phyloP scores from a whole-genome alignment of 2,329 filamentous ascomycete genomes.

The Podosphaera aphanis region DNA sequence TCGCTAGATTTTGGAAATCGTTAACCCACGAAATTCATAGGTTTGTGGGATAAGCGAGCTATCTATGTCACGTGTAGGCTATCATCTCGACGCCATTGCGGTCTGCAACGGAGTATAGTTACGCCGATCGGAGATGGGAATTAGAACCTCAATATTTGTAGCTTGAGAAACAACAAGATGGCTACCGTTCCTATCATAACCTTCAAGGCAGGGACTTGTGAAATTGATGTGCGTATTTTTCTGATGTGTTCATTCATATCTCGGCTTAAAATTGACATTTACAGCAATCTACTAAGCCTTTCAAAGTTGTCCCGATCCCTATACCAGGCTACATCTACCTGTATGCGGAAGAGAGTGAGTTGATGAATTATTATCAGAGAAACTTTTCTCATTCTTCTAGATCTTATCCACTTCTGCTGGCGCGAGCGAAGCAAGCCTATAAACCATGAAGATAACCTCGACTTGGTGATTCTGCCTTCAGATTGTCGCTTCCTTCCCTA shows the following conservation, averaged over 20 bases:
- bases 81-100: not conserved
- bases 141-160: too few species aligned
- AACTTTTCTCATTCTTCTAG: conserved; percentile 20
- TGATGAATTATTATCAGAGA: not conserved
- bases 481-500: conserved; percentile 79
- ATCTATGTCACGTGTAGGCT: not conserved
- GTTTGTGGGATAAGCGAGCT: conserved; percentile 1
- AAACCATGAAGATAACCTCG: conserved; percentile 48
- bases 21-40: not conserved
- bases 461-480: conserved; percentile 79
- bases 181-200: conserved; percentile 70
- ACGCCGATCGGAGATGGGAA: not conserved
- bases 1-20: not conserved
- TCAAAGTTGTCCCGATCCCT: conserved; percentile 48
- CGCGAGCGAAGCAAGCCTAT: conserved; percentile 49
- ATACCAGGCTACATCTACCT: conserved; percentile 78
- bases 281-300: conserved; percentile 31
- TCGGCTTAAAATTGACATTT: not conserved
- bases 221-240: conserved; percentile 44
- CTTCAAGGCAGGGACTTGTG: conserved; percentile 86
- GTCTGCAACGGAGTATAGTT: not conserved
- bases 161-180: conserved; percentile 26
- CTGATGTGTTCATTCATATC: conserved; percentile 6
- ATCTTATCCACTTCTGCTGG: conserved; percentile 95
- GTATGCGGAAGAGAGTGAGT: conserved; percentile 65